Evolutionary conservation across 2,329 filamentous ascomycete species (phyloP).

Genomic region (Aureobasidium sp.): DNA sequence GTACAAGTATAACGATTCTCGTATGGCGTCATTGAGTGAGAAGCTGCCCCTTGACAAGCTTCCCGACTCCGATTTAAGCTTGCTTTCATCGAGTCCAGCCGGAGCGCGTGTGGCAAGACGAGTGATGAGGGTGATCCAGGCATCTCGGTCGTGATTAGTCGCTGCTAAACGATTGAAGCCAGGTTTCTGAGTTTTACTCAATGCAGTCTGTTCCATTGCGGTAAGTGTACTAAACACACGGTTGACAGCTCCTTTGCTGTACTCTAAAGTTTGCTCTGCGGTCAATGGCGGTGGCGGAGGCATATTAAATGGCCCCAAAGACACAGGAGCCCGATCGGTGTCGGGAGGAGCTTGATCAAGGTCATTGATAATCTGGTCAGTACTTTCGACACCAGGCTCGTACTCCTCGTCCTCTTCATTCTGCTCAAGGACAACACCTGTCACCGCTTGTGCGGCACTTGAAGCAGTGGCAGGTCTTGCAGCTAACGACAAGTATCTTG

Average conservation of each 20-base stretch:
- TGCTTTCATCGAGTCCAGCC: slow-evolving; percentile 57
- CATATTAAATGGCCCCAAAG: slow-evolving; percentile 71
- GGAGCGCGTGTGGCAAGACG: slow-evolving; percentile 75
- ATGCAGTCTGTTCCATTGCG: slow-evolving; percentile 59
- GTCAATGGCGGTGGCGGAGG: slow-evolving; percentile 69
- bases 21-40: slow-evolving; percentile 61
- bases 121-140: slow-evolving; percentile 83
- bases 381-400: slow-evolving; percentile 76
- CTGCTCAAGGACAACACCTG: slow-evolving; percentile 50
- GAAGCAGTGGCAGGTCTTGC: slow-evolving; percentile 24
- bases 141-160: slow-evolving; percentile 75
- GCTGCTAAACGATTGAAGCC: slow-evolving; percentile 74
- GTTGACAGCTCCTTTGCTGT: slow-evolving; percentile 66
- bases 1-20: slow-evolving; percentile 75
- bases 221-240: slow-evolving; percentile 74
- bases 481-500: slow-evolving; percentile 35
- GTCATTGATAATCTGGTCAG: slow-evolving; percentile 70
- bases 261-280: slow-evolving; percentile 62
- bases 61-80: slow-evolving; percentile 52
- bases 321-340: slow-evolving; percentile 36
- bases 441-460: slow-evolving; percentile 28
- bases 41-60: slow-evolving; percentile 29
- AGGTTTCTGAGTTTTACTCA: slow-evolving; percentile 46
- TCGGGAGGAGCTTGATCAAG: slow-evolving; percentile 59
- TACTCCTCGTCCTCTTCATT: slow-evolving; percentile 87